These are phyloP conservation scores for Gilbertella persicaria DNA, from an alignment of 371 early-diverging fungal species.

Conservation along the genomic window DNA sequence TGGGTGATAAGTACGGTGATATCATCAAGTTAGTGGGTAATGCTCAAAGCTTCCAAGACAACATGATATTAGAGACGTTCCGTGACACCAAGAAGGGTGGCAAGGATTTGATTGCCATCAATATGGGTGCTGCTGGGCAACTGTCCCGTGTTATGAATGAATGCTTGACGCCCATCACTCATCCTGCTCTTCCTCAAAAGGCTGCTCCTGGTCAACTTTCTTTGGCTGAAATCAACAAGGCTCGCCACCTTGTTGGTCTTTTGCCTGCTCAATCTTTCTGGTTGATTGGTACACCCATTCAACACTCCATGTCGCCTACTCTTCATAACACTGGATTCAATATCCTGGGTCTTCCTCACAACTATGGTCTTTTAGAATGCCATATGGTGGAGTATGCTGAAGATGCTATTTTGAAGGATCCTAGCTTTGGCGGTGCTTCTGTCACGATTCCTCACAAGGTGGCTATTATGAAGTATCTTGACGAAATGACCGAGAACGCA, in stretches of 20 bases:
- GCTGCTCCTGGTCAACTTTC: constrained; percentile 97
- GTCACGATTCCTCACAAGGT: constrained; percentile 96
- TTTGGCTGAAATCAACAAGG: constrained; percentile 76
- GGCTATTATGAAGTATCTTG: constrained; percentile 73
- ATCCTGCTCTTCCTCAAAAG: constrained; percentile 71
- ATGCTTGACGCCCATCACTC: constrained; percentile 92
- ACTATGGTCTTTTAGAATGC: constrained; percentile 76
- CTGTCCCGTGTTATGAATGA: constrained; percentile 86
- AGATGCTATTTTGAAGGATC: constrained; percentile 52
- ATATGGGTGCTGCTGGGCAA: constrained; percentile 92
- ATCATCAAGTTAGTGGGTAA: constrained; percentile 90
- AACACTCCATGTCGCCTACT: constrained; percentile 85
- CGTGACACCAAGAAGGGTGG: constrained; percentile 30
- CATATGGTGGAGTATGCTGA: constrained; percentile 67
- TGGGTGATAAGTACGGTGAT: constrained; percentile 67
- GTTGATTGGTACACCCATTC: constrained; percentile 92
- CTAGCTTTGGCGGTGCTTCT: constrained; percentile 90
- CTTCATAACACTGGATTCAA: constrained; percentile 93
- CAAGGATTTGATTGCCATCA: constrained; percentile 86
- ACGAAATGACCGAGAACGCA: constrained; percentile 75
- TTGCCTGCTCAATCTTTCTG: constrained; percentile 71
- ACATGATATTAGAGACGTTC: constrained; percentile 75
- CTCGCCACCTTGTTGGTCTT: constrained; percentile 72
- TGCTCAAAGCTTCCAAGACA: constrained; percentile 76
- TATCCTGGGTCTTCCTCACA: constrained; percentile 81